These are phyloP conservation scores for Kazachstania taianensis DNA, from an alignment of 805 yeast species.

Conservation along the genomic window DNA sequence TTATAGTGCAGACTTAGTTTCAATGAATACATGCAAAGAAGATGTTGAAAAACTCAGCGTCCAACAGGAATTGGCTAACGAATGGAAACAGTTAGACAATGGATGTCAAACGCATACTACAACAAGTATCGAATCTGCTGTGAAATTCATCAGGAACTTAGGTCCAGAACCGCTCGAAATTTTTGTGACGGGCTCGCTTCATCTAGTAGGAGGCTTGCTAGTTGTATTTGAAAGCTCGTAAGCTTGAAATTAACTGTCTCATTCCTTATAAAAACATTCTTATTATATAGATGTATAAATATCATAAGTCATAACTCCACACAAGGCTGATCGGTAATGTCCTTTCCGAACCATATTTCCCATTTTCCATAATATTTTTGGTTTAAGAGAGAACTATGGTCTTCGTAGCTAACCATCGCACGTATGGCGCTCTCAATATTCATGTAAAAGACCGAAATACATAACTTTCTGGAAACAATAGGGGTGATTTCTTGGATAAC, in stretches of 20 bases:
- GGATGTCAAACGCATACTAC: conserved; percentile 37
- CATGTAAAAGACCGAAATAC: conserved; percentile 50
- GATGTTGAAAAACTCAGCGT: conserved; percentile 71
- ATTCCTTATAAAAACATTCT: not conserved
- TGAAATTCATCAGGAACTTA: conserved; percentile 37
- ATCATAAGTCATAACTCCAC: conserved; percentile 9
- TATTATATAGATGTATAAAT: not conserved
- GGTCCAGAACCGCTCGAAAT: conserved; percentile 43
- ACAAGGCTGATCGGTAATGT: conserved; percentile 52
- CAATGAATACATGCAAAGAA: conserved; percentile 72
- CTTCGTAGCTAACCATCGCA: conserved; percentile 41
- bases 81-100: conserved; percentile 54
- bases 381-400: conserved; percentile 28
- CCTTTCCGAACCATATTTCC: conserved; percentile 58
- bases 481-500: conserved; percentile 52
- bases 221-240: conserved; percentile 55
- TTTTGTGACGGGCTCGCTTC: conserved; percentile 88
- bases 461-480: conserved; percentile 52
- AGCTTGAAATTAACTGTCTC: not conserved
- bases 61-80: conserved; percentile 62
- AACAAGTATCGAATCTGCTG: conserved; percentile 65
- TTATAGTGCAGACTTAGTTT: conserved; percentile 73
- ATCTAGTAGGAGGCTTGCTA: conserved; percentile 86
- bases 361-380: conserved; percentile 43
- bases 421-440: conserved; percentile 50